Conservation (phyloP, 306 rosid genomes). For the Spatholobus suberectus region DNA sequence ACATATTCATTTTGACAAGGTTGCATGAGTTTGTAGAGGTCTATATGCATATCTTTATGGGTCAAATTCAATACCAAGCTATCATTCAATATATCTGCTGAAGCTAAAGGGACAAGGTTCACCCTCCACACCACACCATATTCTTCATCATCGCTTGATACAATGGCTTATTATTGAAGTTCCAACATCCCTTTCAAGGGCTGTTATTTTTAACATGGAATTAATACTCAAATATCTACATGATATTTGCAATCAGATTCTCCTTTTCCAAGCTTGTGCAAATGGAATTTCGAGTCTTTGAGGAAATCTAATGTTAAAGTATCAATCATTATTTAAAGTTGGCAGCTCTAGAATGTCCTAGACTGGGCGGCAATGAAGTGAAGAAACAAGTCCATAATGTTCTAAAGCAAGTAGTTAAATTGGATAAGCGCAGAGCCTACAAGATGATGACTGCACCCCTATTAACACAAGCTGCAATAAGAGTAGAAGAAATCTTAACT, state of each 20-base stretch:
- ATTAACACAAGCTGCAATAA: neutral
- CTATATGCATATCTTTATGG: neutral
- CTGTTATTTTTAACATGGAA: neutral
- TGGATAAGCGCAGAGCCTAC: neutral
- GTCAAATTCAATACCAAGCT: constrained; percentile 2
- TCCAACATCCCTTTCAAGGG: constrained; percentile 22
- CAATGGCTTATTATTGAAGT: neutral
- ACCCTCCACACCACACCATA: neutral
- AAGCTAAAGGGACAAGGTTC: constrained; percentile 3
- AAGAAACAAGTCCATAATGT: neutral
- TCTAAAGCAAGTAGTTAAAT: too few relatives aligned
- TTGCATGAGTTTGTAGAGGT: neutral
- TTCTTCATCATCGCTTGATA: neutral
- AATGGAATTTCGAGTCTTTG: neutral
- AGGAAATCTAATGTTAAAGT: neutral
- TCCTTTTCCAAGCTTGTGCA: neutral
- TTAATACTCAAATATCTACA: neutral
- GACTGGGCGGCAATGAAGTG: neutral
- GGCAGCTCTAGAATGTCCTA: neutral
- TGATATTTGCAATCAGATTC: neutral
- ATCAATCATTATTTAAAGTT: too few relatives aligned
- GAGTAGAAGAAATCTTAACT: too few relatives aligned
- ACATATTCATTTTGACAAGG: neutral
- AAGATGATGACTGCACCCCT: neutral
- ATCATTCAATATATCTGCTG: constrained; percentile 20